Conservation (phyloP, 805 yeast species). For the Candida wancherniae region DNA sequence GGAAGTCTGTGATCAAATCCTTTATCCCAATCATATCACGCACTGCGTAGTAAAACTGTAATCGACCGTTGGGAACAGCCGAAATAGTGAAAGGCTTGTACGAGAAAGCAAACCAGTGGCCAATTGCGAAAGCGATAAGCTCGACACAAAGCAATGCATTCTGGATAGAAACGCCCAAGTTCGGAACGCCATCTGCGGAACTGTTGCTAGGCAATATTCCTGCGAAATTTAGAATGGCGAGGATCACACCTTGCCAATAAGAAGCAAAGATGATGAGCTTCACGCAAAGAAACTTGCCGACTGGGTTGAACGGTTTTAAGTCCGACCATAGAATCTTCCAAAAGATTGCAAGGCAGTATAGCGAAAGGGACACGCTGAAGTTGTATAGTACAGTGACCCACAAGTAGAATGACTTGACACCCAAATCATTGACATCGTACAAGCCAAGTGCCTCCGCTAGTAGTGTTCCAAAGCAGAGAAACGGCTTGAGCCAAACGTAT, state of each 20-base stretch:
- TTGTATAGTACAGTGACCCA: conserved; percentile 73
- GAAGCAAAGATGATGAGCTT: conserved; percentile 93
- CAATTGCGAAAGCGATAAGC: conserved; percentile 75
- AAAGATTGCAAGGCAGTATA: conserved; percentile 81
- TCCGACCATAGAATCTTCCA: conserved; percentile 88
- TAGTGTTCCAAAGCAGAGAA: conserved; percentile 57
- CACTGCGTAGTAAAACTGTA: conserved; percentile 58
- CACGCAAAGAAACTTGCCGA: conserved; percentile 90
- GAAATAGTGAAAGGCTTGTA: conserved; percentile 64
- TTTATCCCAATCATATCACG: conserved; percentile 70
- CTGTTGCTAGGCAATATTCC: conserved; percentile 37
- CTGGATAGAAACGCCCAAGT: conserved; percentile 59
- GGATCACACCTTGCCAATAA: conserved; percentile 88
- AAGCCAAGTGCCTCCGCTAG: conserved; percentile 43
- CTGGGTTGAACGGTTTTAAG: conserved; percentile 73
- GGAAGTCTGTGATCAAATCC: conserved; percentile 80
- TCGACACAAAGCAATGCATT: conserved; percentile 79
- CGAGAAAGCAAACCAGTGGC: conserved; percentile 86
- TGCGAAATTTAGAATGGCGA: conserved; percentile 49
- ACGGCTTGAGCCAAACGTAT: conserved; percentile 91
- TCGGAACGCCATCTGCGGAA: conserved; percentile 25
- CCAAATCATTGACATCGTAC: conserved; percentile 49
- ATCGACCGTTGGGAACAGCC: conserved; percentile 61
- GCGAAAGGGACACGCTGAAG: conserved; percentile 70
- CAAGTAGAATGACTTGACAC: conserved; percentile 47